A percentile compares a stretch with the other conserved stretches of the same genome.
These are phyloP conservation scores for Trichophyton verrucosum DNA, from an alignment of 2,329 filamentous ascomycete species.

Conservation along the genomic window DNA sequence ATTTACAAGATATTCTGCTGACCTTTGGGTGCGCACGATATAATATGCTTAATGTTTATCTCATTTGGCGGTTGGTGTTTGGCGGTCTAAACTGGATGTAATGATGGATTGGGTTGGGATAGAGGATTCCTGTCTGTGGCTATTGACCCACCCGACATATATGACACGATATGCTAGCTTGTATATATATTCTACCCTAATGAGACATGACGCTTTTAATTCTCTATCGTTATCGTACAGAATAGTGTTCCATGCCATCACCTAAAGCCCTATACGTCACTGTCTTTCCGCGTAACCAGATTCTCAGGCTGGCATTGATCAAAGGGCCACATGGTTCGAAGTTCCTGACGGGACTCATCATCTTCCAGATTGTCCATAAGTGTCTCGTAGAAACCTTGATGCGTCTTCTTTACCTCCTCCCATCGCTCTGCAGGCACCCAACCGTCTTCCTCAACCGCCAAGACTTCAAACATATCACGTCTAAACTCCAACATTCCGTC, in stretches of 20 bases:
- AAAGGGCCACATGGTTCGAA: conserved; percentile 16
- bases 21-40: neutral
- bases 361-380: conserved; percentile 11
- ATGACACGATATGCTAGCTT: neutral
- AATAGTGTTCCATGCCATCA: neutral
- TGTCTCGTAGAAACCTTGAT: conserved; percentile 11
- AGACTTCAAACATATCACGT: conserved; percentile 12
- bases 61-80: neutral
- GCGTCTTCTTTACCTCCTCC: conserved; percentile 11
- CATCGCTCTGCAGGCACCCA: conserved; percentile 13
- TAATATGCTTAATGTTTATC: neutral
- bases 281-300: neutral
- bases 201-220: neutral
- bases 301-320: conserved; percentile 7
- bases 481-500: conserved; percentile 10
- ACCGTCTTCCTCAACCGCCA: conserved; percentile 13
- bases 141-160: neutral
- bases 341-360: conserved; percentile 11
- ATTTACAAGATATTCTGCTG: conserved; percentile 62
- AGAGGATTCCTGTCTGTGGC: neutral
- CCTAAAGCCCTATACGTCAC: too few relatives aligned
- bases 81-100: neutral
- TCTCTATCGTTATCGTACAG: neutral
- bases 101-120: neutral
- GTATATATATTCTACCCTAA: neutral